A percentile compares a stretch with the other conserved stretches of the same genome.
Conservation (phyloP, 192 early-diverging fungal genomes). For the Irineochytrium annulatum region DNA sequence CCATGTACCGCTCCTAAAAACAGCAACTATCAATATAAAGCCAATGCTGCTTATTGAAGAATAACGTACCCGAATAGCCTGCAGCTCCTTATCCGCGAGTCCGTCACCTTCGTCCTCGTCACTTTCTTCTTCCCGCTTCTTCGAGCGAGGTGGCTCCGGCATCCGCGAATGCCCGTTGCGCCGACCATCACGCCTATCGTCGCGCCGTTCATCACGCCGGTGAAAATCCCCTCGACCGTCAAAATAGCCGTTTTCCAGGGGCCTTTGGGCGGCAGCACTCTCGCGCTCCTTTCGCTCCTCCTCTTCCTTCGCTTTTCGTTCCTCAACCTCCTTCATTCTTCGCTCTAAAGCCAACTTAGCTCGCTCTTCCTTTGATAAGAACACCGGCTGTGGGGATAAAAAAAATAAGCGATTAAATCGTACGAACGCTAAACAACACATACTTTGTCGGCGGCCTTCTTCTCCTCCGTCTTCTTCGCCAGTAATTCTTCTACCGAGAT, state of each 20-base stretch:
- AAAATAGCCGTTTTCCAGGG: neutral
- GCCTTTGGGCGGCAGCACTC: neutral
- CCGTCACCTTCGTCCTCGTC: neutral
- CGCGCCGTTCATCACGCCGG: neutral
- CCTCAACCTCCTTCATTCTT: constrained; percentile 76
- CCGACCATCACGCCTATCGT: neutral
- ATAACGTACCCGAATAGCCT: constrained; percentile 44
- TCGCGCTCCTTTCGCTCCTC: constrained; percentile 54
- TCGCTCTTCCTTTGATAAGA: constrained; percentile 89
- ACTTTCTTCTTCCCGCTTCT: neutral
- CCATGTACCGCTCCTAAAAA: constrained; percentile 70
- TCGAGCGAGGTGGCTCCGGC: no score
- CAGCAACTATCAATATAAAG: neutral
- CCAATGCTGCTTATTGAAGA: no score
- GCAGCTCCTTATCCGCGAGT: constrained; percentile 51
- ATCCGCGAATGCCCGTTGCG: no score
- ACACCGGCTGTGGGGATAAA: constrained; percentile 52
- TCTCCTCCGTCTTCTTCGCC: constrained; percentile 61
- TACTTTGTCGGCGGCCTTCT: constrained; percentile 57
- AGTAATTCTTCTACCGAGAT: constrained; percentile 77
- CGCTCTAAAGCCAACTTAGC: constrained; percentile 80
- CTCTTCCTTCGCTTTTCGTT: constrained; percentile 55
- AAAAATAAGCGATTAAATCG: constrained; percentile 1
- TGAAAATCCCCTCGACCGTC: constrained; percentile 5
- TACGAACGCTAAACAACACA: neutral